Conservation (phyloP, 1,284 basidiomycete genomes). For the Takashimella koratensis region DNA sequence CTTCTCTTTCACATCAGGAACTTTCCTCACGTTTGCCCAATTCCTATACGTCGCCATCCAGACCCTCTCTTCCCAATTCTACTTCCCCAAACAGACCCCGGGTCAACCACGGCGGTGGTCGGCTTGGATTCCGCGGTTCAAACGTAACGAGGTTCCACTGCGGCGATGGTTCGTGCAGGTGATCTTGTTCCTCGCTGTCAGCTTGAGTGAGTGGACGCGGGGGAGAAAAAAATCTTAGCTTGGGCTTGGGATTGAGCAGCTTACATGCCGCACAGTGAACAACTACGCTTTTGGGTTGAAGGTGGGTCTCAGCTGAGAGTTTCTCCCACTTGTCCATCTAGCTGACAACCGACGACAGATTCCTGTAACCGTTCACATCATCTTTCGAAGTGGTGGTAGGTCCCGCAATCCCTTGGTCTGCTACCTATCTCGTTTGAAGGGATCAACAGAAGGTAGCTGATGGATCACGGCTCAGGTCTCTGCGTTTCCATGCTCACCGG, state of each 20-base stretch:
- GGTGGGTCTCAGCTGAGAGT: too few species aligned
- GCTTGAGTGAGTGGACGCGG: conserved; percentile 47
- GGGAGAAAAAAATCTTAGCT: neutral
- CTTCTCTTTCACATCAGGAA: conserved; percentile 54
- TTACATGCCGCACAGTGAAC: conserved; percentile 56
- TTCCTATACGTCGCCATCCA: conserved; percentile 68
- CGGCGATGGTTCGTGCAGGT: conserved; percentile 76
- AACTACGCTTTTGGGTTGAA: conserved; percentile 79
- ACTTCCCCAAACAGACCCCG: conserved; percentile 13
- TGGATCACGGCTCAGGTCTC: conserved; percentile 40
- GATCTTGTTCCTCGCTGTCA: conserved; percentile 72
- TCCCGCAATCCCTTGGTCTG: conserved; percentile 61
- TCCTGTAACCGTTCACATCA: conserved; percentile 90
- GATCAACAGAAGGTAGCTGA: conserved; percentile 5
- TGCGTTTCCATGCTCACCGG: conserved; percentile 49
- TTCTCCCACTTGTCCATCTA: too few species aligned
- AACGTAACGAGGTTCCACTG: conserved; percentile 65
- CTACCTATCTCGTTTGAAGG: too few species aligned
- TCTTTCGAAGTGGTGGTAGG: conserved; percentile 87
- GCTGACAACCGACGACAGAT: conserved; percentile 54
- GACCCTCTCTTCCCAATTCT: conserved; percentile 39
- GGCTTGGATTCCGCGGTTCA: conserved; percentile 14
- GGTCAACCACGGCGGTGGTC: neutral
- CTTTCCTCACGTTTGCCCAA: conserved; percentile 79
- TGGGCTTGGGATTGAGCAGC: neutral